Evolutionary conservation across 2,329 filamentous ascomycete species (phyloP), one percentile per base, ranked within the genome.

Genomic region (Amphichorda felina): DNA sequence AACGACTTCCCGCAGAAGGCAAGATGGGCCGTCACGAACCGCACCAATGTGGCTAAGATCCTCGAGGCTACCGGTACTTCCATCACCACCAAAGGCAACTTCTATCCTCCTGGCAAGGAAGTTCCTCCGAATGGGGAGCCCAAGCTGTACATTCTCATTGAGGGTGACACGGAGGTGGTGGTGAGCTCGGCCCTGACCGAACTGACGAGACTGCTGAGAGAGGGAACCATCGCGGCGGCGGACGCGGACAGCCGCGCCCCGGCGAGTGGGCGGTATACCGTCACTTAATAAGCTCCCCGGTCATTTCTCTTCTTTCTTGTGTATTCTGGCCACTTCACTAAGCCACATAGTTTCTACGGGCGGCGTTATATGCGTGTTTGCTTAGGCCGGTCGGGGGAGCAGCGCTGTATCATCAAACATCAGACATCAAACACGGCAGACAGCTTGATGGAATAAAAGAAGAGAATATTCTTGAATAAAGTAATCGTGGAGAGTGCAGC

Each of bases 1-100:
- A 98, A 98, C 59, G 91, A 98, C 60, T 96, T 96, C 60, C 91
- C 91, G 24, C 91, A 98, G 57, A 96, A 95, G 68, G 91, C 91
- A 43, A 77, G 91, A 48, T 98, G 91, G 91, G 89, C 87, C 9
- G 91, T 98, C 62, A 98, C 91, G 27, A 98, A 98, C 57, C 78
- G 91, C 44, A 96, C 91, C 25, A 98, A 98, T 51, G 91, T 98
- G 38, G 88, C 89, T 47, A 98, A 96, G 68, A 95, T 98, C 47
- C 71, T 98, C 44, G 91, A 98, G 52, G 75, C 84, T 8, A 95
- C 89, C 0, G 89, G 87, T 28, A 94, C 88, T 2, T 94, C 86
- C 6, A 98, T 98, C 55, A 98, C 91, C 0, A 95, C 87, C 30
- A 98, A 98, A 65, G 91, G 91, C 45, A 91, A 72, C 41, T 96